Conservation (phyloP, 1,284 basidiomycete species). For the Papiliotrema nemorosa region DNA sequence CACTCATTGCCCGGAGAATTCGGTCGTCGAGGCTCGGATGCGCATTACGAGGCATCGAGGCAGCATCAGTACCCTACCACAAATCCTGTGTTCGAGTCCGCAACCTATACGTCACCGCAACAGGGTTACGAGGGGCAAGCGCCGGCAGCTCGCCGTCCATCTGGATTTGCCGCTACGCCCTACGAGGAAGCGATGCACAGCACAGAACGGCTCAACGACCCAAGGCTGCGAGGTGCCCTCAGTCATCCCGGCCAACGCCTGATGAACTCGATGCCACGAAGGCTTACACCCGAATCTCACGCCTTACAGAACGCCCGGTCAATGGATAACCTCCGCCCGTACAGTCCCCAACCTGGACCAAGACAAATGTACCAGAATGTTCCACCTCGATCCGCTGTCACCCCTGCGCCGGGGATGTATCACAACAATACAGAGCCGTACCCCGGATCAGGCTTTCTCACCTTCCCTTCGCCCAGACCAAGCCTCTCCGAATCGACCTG, state of each 20-base stretch:
- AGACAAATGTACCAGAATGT: constrained; percentile 21
- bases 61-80: constrained; percentile 13
- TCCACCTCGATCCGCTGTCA: constrained; percentile 19
- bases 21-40: constrained; percentile 18
- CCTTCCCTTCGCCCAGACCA: constrained; percentile 34
- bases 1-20: constrained; percentile 8
- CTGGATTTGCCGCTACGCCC: constrained; percentile 14
- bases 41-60: constrained; percentile 9
- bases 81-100: constrained; percentile 17
- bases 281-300: constrained; percentile 7
- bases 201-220: constrained; percentile 25
- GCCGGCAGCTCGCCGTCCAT: constrained; percentile 13
- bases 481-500: constrained; percentile 3
- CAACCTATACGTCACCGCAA: constrained; percentile 21
- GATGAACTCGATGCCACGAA: neutral
- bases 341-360: constrained; percentile 12
- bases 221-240: constrained; percentile 13
- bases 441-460: constrained; percentile 8
- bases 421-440: too few species aligned
- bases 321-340: constrained; percentile 30
- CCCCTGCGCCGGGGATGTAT: constrained; percentile 16
- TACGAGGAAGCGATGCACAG: constrained; percentile 24
- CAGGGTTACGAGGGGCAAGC: constrained; percentile 17
- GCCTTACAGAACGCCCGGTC: constrained; percentile 23
- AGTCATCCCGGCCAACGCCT: constrained; percentile 4